phyloP scores from a whole-genome alignment of 1,139 yeast genomes.

The Sugiyamaella xylanicola region DNA sequence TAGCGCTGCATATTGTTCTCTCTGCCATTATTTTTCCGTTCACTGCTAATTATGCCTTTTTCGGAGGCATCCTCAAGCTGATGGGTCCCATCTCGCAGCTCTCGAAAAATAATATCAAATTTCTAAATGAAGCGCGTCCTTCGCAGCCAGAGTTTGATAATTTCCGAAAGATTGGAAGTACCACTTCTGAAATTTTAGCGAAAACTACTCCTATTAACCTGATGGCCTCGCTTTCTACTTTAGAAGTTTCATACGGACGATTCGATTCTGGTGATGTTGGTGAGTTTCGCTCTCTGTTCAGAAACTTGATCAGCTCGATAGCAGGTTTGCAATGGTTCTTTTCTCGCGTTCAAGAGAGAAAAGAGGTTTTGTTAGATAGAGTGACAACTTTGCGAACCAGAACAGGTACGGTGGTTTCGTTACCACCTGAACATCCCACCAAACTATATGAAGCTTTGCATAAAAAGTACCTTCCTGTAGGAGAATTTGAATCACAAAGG shows the following conservation, averaged over 20 bases:
- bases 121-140: conserved; percentile 27
- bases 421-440: conserved; percentile 9
- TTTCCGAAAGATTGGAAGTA: conserved; percentile 22
- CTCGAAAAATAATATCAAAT: conserved; percentile 25
- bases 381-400: conserved; percentile 20
- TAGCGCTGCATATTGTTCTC: conserved; percentile 31
- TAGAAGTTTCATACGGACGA: conserved; percentile 34
- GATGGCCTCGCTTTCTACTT: conserved; percentile 29
- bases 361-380: conserved; percentile 19
- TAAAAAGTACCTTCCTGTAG: conserved; percentile 28
- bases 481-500: conserved; percentile 25
- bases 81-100: conserved; percentile 23
- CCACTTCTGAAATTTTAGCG: conserved; percentile 18
- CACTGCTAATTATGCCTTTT: conserved; percentile 34
- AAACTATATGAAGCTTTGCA: conserved; percentile 25
- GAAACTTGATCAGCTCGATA: conserved; percentile 24
- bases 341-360: conserved; percentile 27
- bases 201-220: conserved; percentile 28
- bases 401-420: conserved; percentile 1
- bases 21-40: conserved; percentile 35
- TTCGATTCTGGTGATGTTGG: conserved; percentile 32
- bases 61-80: conserved; percentile 25
- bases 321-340: conserved; percentile 29
- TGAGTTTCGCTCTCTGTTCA: conserved; percentile 24
- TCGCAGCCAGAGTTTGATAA: conserved; percentile 23